Percentiles rank a stretch among this genome's conserved stretches.
These are phyloP conservation scores for Reticulascus tulasneorum DNA, from an alignment of 2,329 filamentous ascomycete genomes.

Conservation along the genomic window DNA sequence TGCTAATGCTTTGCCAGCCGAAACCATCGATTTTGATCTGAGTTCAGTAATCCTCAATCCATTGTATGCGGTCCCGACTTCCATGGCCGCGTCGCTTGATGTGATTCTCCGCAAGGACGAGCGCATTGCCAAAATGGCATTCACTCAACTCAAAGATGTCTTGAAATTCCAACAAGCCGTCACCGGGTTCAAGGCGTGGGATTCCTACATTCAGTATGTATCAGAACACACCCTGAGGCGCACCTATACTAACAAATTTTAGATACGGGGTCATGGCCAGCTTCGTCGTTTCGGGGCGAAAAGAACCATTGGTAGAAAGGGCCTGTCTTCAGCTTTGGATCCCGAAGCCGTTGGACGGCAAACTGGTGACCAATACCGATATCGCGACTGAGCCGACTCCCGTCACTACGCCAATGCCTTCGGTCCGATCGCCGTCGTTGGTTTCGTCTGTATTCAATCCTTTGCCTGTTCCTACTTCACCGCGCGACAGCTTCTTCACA, in stretches of 20 bases:
- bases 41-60: slow-evolving; percentile 21
- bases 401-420: no score
- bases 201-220: slow-evolving; percentile 20
- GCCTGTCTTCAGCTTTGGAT: slow-evolving; percentile 29
- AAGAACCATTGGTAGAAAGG: slow-evolving; percentile 18
- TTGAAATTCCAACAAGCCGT: slow-evolving; percentile 29
- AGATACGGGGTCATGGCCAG: slow-evolving; percentile 20
- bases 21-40: slow-evolving; percentile 27
- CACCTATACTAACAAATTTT: not conserved
- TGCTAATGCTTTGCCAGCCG: slow-evolving; percentile 6
- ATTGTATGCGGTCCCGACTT: slow-evolving; percentile 19
- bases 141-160: slow-evolving; percentile 20
- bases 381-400: slow-evolving; percentile 1
- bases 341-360: slow-evolving; percentile 21
- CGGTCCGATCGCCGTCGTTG: not conserved
- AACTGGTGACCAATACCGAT: slow-evolving; percentile 19
- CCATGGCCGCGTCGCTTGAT: slow-evolving; percentile 17
- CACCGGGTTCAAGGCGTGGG: slow-evolving; percentile 27
- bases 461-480: no score
- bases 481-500: slow-evolving; percentile 1
- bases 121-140: slow-evolving; percentile 24
- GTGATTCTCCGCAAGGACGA: slow-evolving; percentile 25
- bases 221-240: not conserved
- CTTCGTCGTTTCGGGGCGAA: slow-evolving; percentile 21
- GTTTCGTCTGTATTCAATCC: not conserved